Base-by-base conservation (phyloP, 371 early-diverging fungal species). In the Sanchytrium tribonematis region DNA sequence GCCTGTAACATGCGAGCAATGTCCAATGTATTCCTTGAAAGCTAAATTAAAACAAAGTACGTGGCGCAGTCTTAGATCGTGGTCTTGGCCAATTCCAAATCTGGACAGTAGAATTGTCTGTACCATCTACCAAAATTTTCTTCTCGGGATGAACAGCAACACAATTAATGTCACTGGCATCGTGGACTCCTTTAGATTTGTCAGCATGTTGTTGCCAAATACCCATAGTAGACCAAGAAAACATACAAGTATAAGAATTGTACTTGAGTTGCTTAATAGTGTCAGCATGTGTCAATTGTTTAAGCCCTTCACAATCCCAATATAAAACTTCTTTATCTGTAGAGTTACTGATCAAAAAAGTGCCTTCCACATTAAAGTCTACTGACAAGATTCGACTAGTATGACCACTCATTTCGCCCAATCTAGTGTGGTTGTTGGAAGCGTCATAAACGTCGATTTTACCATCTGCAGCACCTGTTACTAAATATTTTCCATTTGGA, bases 1-100 rank as follows among this genome's bases (percentile, higher is more conserved):
- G 17, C 72, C 71, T 0, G 77, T 74, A 22, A 77, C 75, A 31
- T 71, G 73, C 1, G 72, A 30, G 27, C 73, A 71, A 48, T 77
- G 77, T 1, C 72, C 75, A 0, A 27, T 29, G 72, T 70, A 75
- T 66, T 68, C 70, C 70, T 75, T 71, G 66, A 66, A 70, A 1
- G 70, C 70, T 68, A 70, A 30, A 73, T 69, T 29, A 29, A 1
- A 16, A 31, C 2, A 1, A n/a, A n/a, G n/a, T n/a, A n/a, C n/a
- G n/a, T n/a, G n/a, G n/a, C n/a, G n/a, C n/a, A n/a, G n/a, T n/a
- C n/a, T n/a, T n/a, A n/a, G n/a, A n/a, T n/a, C n/a, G 1, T 1
- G 30, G 1, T 27, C 29, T 29, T 1, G 71, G 71, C 2, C 22
- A 71, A 0, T 65, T 31, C 1, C 30, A 67, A n/a, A 76, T 68